phyloP scores from a whole-genome alignment of 139 green algal species.

The Chlorella sp. region DNA sequence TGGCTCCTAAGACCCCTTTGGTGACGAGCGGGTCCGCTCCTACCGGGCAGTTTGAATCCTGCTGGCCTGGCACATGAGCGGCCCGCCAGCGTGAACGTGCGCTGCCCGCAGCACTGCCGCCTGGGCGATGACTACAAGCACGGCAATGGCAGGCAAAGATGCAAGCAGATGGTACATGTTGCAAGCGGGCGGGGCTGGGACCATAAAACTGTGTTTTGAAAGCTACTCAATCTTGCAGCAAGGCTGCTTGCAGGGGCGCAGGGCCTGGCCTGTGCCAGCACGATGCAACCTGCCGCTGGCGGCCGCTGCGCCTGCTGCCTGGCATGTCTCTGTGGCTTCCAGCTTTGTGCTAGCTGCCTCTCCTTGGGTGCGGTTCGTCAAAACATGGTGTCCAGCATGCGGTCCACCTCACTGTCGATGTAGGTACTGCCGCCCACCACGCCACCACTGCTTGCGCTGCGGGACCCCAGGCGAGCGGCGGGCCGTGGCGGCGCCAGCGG shows the following conservation, averaged over 20 bases:
- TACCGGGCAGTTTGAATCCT: too few species aligned
- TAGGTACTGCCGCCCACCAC: background rate
- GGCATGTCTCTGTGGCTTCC: background rate
- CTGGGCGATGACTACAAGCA: too few species aligned
- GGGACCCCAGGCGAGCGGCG: too few species aligned
- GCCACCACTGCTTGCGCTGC: background rate
- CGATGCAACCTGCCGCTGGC: background rate
- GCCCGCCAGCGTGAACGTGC: too few species aligned
- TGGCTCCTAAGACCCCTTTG: too few species aligned
- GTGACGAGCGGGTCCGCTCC: too few species aligned
- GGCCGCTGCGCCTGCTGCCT: background rate
- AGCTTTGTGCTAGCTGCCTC: background rate
- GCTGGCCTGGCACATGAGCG: too few species aligned
- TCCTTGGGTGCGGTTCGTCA: background rate
- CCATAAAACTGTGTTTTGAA: too few species aligned
- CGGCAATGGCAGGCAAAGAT: background rate
- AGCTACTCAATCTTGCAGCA: too few species aligned
- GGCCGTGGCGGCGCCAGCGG: background rate
- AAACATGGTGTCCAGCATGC: constrained; percentile 4
- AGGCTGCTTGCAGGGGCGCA: background rate
- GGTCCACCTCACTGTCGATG: background rate
- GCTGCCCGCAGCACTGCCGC: too few species aligned
- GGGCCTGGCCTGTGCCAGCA: background rate
- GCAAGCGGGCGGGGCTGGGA: too few species aligned
- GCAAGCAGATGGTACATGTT: too few species aligned